Conservation (phyloP, 2,329 filamentous ascomycete species). For the Fusarium penzigii region DNA sequence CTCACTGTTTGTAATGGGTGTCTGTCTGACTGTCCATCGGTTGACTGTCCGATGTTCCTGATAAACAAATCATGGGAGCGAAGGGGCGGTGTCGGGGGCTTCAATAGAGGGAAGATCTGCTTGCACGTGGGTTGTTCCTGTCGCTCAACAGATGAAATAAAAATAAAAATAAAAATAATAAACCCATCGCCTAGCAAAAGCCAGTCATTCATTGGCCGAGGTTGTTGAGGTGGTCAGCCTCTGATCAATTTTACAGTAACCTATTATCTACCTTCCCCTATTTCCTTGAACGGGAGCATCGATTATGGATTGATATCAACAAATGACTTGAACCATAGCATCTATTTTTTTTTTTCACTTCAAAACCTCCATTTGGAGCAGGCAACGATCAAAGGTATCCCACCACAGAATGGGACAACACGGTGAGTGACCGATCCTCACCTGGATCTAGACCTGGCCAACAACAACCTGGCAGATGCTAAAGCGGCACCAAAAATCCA, state of each 20-base stretch:
- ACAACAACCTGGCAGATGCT: not conserved
- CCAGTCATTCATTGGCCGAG: not conserved
- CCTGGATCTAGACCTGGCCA: not conserved
- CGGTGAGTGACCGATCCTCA: conserved; percentile 6
- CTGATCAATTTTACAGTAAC: not conserved
- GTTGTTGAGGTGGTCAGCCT: no score
- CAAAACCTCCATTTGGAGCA: no score
- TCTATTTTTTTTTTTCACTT: no score
- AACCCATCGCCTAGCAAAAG: no score
- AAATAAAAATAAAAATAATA: no score
- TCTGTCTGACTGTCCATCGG: not conserved
- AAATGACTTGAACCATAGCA: no score
- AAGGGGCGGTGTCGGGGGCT: not conserved
- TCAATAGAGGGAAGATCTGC: conserved; percentile 4
- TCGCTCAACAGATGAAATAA: not conserved
- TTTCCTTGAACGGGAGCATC: no score
- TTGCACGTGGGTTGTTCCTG: conserved; percentile 14
- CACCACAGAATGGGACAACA: not conserved
- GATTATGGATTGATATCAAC: not conserved
- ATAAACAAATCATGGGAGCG: no score
- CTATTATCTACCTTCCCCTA: conserved; percentile 13
- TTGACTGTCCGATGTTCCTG: not conserved
- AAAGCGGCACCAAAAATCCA: conserved; percentile 13
- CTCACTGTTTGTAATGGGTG: not conserved
- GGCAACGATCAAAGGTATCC: no score